These are phyloP conservation scores for Melastoma malabathricum DNA, from an alignment of 345 rosid species.

Conservation along the genomic window DNA sequence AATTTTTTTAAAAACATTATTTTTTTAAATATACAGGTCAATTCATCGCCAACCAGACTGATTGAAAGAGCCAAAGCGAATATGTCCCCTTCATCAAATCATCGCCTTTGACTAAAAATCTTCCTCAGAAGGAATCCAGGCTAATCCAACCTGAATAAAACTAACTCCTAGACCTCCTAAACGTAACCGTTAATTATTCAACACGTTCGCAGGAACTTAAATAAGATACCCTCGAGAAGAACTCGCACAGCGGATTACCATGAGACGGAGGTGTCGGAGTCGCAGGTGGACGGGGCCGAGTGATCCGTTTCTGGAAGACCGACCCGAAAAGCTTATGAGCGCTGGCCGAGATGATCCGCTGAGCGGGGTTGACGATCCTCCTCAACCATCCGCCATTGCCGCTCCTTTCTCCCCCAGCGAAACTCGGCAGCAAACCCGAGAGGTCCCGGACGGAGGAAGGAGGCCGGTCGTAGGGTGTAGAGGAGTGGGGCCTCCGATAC, in stretches of 20 bases:
- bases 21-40: no score
- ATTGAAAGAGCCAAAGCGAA: no score
- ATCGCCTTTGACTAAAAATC: no score
- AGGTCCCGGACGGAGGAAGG: slow-evolving; percentile 27
- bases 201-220: no score
- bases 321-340: slow-evolving; percentile 71
- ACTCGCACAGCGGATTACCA: neutral
- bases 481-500: slow-evolving; percentile 24
- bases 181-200: no score
- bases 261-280: neutral
- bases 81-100: no score
- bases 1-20: no score
- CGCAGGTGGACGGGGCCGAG: slow-evolving; percentile 24
- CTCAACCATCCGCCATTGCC: slow-evolving; percentile 55
- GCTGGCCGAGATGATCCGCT: slow-evolving; percentile 49
- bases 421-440: slow-evolving; percentile 15
- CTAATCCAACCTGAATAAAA: no score
- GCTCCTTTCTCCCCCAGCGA: slow-evolving; percentile 3
- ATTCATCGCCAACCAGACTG: no score
- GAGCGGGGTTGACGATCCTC: slow-evolving; percentile 89
- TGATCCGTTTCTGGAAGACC: slow-evolving; percentile 61
- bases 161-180: no score
- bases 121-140: no score
- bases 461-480: slow-evolving; percentile 77
- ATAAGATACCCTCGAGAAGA: slow-evolving; percentile 2